Evolutionary conservation across 257 asterid genomes (phyloP), one percentile per base, ranked within the genome.

Genomic region (Cynanchum wilfordii): DNA sequence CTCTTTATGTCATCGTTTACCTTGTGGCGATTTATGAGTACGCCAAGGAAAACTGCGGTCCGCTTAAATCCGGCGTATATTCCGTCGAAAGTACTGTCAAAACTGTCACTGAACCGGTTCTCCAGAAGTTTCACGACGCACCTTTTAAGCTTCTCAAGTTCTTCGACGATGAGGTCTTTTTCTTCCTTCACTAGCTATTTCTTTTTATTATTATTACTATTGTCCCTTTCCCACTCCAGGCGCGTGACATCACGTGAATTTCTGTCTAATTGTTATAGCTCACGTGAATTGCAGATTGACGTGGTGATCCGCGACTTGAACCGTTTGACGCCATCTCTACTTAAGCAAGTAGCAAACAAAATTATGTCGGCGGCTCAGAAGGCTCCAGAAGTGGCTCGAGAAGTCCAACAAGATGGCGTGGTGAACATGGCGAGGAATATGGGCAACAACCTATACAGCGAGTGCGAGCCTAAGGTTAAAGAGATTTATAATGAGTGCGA

Each of bases 31-130:
- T 92, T 27, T 92, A 89, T 27, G 92, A 83, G 47, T 92, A 84
- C 22, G 96, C 93, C 3, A 89, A 92, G 71, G 89, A 77, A 17
- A 92, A 89, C 71, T 82, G 96, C 11, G 97, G 97, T 22, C 93
- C 97, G 50, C 27, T 92, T 66, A 79, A 82, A 54, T 83, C 93
- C 60, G 97, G 96, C 4, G 96, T 92, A 20, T 79, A 85, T 77
- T 77, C 91, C 70, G 97, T 91, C 17, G 96, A 91, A 74, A 84
- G 81, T 54, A 78, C 90, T 44, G 96, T 89, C 42, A 81, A 73
- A 79, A 66, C 95, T 69, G 89, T 86, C 27, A 76, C 83, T 71
- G 93, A 92, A 40, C 96, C 96, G 20, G 89, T 92, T 29, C 87
- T 80, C 68, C 76, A 79, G 66, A 92, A 89, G 82, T 88, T 87